Evolutionary conservation across 768 basidiomycete species (phyloP), one percentile per base, ranked within the genome.

Genomic region (Leucocoprinus birnbaumii): DNA sequence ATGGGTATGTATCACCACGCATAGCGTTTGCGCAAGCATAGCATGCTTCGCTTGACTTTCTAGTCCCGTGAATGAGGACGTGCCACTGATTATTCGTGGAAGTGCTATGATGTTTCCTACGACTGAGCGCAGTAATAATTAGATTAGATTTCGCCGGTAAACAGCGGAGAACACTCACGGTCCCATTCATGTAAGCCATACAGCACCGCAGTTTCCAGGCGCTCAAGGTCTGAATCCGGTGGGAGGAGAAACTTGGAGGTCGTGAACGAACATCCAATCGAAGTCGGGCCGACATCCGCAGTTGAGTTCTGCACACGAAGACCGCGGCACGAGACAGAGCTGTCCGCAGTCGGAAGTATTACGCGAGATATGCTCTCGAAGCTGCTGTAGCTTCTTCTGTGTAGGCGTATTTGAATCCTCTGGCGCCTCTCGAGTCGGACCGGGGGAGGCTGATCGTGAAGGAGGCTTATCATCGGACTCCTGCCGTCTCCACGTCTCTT

Each of bases 121-220:
- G 25, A 25, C n/a, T 10, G 9, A 11, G 6, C 7, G 16, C 24
- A 27, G 7, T 2, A 46, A 16, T 9, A 25, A 46, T 8, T 25
- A 16, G 27, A 19, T 11, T 5, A 45, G 43, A 22, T 45, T 22
- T 37, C 8, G 18, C 25, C 38, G 18, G 27, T 16, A 55, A 24
- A n/a, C n/a, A 47, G 57, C 42, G 7, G 25, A 56, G 10, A 9
- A 26, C 31, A 14, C 67, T 76, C 57, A 49, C 83, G 66, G 41
- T 80, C 70, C 74, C 82, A 78, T 38, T 78, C 80, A n/a, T 74
- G 65, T 10, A 83, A 61, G 0, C 85, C 84, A 57, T 71, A 81
- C 13, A 86, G 61, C 24, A 84, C 64, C 1, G 62, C 62, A 1
- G 66, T 64, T 34, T 61, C 66, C 43, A 66, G 69, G 22, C 66